Conservation (phyloP, 768 basidiomycete species). For the Hydnum rufescens region DNA sequence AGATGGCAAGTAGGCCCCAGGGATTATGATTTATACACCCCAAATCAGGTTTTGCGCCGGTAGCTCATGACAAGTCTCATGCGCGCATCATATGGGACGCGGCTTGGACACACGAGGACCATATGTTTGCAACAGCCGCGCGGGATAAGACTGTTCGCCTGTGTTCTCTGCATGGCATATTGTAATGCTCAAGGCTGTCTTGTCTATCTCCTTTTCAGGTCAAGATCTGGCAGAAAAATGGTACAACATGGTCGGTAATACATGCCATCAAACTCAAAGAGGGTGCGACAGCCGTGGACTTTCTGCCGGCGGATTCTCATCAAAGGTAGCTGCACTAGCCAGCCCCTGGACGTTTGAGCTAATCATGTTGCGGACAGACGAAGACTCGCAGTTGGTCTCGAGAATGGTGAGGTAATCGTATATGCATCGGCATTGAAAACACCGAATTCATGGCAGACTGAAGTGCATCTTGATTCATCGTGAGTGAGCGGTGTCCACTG, state of each 20-base stretch:
- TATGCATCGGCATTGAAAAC: conserved; percentile 24
- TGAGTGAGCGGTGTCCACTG: conserved; percentile 25
- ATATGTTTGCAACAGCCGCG: conserved; percentile 80
- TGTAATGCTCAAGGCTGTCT: background rate
- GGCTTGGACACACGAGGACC: conserved; percentile 59
- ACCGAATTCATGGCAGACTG: conserved; percentile 28
- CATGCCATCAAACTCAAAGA: conserved; percentile 50
- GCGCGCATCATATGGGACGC: conserved; percentile 92
- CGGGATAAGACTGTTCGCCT: conserved; percentile 73
- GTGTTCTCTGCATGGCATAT: background rate
- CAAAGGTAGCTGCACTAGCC: conserved; percentile 22
- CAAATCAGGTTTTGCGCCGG: conserved; percentile 33
- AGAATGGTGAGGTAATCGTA: conserved; percentile 55
- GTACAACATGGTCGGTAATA: conserved; percentile 31
- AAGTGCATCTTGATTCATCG: conserved; percentile 24
- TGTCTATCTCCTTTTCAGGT: conserved; percentile 28
- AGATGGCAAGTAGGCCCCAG: background rate
- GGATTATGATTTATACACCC: background rate
- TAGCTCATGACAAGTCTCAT: conserved; percentile 66
- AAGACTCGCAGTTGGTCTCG: conserved; percentile 63
- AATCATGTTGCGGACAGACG: conserved; percentile 19
- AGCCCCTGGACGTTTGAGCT: background rate
- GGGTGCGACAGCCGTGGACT: conserved; percentile 67
- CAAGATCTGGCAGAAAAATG: conserved; percentile 50
- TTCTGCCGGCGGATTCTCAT: conserved; percentile 24